These are phyloP conservation scores for Rhizophlyctis rosea DNA, from an alignment of 192 early-diverging fungal species.

Conservation along the genomic window DNA sequence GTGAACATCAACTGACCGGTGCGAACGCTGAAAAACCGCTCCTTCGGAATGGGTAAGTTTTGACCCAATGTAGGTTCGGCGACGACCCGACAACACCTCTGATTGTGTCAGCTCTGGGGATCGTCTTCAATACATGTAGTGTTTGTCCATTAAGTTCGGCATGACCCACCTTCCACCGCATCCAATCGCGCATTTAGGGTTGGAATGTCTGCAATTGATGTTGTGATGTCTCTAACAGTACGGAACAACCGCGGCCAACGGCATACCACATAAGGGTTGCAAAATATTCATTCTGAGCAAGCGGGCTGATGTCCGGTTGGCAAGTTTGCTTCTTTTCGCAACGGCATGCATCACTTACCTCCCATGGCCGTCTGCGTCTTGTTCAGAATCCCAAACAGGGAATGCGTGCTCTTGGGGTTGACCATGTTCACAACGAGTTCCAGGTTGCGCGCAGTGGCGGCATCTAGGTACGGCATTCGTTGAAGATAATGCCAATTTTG, in stretches of 20 bases:
- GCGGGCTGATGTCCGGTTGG: conserved; percentile 42
- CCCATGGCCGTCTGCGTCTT: conserved; percentile 68
- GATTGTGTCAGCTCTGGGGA: conserved; percentile 21
- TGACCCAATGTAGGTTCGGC: too few species aligned
- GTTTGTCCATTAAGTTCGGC: too few species aligned
- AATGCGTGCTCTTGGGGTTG: conserved; percentile 44
- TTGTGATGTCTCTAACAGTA: not conserved
- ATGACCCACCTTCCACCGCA: conserved; percentile 50
- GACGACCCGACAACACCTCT: conserved; percentile 17
- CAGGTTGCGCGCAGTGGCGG: conserved; percentile 55
- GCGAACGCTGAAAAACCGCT: conserved; percentile 20
- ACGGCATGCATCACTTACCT: conserved; percentile 17
- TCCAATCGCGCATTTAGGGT: conserved; percentile 56
- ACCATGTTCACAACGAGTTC: conserved; percentile 56
- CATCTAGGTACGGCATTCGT: conserved; percentile 53
- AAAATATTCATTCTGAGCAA: conserved; percentile 74
- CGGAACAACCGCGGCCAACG: not conserved
- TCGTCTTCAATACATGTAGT: not conserved
- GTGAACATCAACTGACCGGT: not conserved
- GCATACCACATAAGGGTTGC: conserved; percentile 58
- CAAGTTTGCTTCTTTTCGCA: conserved; percentile 35
- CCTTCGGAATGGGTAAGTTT: too few species aligned
- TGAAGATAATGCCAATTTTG: not conserved
- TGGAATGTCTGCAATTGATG: conserved; percentile 24
- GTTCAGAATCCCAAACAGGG: conserved; percentile 60